These are phyloP conservation scores for Ensete glaucum DNA, from an alignment of 176 grass and related monocot species.

Conservation along the genomic window DNA sequence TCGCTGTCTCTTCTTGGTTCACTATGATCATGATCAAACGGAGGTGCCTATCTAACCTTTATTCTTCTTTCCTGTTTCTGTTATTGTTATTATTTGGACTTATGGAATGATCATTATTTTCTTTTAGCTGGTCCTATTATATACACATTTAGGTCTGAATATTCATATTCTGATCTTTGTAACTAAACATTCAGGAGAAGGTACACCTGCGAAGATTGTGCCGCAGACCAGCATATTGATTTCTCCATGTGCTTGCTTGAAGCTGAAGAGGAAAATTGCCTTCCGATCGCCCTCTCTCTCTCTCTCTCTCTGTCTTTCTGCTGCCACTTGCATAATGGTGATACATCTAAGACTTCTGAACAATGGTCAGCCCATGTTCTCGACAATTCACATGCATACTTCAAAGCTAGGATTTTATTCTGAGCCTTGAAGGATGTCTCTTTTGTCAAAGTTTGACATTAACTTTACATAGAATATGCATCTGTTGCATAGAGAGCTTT, in stretches of 20 bases:
- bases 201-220: slow-evolving; percentile 53
- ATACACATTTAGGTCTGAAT: neutral
- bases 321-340: neutral
- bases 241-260: neutral
- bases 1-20: slow-evolving; percentile 65
- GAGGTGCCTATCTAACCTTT: slow-evolving; percentile 34
- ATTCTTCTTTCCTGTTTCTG: neutral
- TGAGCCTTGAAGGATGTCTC: neutral
- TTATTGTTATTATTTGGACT: neutral
- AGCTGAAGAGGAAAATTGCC: too few species aligned
- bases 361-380: neutral
- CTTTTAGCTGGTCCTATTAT: too few species aligned
- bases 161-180: neutral
- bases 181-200: slow-evolving; percentile 34
- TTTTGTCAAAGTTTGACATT: neutral
- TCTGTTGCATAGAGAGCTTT: too few species aligned
- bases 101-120: neutral
- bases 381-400: neutral
- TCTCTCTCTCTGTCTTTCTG: too few species aligned
- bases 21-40: slow-evolving; percentile 68
- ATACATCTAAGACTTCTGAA: neutral
- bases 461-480: neutral
- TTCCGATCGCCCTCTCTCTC: too few species aligned
- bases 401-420: neutral
- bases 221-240: slow-evolving; percentile 39